A percentile compares a stretch with the other conserved stretches of the same genome.
phyloP scores from a whole-genome alignment of 2,329 filamentous ascomycete genomes.

The Scytalidium lignicola region DNA sequence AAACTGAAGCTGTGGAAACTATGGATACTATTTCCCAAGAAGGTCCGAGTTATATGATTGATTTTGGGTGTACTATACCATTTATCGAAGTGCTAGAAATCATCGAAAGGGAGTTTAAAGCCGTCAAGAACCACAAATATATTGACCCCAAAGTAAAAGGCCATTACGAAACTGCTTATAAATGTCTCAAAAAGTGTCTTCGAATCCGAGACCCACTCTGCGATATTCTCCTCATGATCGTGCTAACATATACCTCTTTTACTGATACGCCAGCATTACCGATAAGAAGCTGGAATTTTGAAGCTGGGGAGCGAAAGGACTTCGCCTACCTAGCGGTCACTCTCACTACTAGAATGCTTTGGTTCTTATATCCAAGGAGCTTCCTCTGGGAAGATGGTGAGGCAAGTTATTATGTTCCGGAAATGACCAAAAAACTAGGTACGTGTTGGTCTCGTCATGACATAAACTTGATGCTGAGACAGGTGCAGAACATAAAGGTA shows the following conservation, averaged over 20 bases:
- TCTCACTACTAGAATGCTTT: constrained; percentile 2
- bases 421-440: constrained; percentile 4
- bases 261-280: not conserved
- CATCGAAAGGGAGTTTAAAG: too few relatives aligned
- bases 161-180: not conserved
- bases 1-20: not conserved
- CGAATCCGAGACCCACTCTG: not conserved
- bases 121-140: not conserved
- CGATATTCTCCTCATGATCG: constrained; percentile 2
- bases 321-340: not conserved
- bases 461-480: not conserved
- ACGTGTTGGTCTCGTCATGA: not conserved
- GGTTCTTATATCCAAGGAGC: constrained; percentile 1
- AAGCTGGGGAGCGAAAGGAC: not conserved
- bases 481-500: constrained; percentile 1
- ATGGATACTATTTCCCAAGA: too few relatives aligned
- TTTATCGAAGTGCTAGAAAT: too few relatives aligned
- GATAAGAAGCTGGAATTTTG: not conserved
- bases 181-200: constrained; percentile 3
- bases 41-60: too few relatives aligned
- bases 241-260: not conserved
- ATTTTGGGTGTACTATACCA: too few relatives aligned
- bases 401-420: not conserved
- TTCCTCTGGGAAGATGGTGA: constrained; percentile 2
- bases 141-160: not conserved